Conservation (phyloP, 306 rosid genomes). For the Acacia melanoxylon region DNA sequence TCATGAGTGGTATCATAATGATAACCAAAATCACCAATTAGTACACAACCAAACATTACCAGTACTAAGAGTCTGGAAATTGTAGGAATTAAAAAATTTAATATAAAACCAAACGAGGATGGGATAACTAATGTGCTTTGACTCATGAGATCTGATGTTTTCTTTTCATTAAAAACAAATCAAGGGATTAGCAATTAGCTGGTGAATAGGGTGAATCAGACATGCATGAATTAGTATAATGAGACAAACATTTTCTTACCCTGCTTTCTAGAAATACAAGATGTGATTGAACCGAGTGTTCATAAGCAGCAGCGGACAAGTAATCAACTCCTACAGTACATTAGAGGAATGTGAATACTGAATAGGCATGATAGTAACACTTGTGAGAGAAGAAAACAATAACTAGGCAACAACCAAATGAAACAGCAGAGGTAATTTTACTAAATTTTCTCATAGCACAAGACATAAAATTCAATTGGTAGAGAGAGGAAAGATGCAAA, state of each 20-base stretch:
- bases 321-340: constrained; percentile 51
- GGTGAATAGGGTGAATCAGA: neutral
- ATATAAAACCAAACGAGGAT: neutral
- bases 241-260: constrained; percentile 40
- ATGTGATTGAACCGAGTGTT: constrained; percentile 41
- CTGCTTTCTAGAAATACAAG: constrained; percentile 41
- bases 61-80: constrained; percentile 12
- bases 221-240: constrained; percentile 13
- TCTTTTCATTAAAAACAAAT: neutral
- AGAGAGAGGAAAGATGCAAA: neutral
- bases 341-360: constrained; percentile 25
- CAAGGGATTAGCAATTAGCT: constrained; percentile 4
- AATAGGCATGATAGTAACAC: constrained; percentile 2
- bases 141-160: neutral
- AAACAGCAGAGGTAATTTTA: neutral
- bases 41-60: neutral
- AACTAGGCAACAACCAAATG: neutral
- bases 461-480: neutral
- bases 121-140: neutral
- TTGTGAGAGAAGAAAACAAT: neutral
- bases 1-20: neutral
- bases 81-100: neutral
- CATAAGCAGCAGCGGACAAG: constrained; percentile 52
- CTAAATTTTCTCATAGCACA: neutral
- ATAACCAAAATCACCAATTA: constrained; percentile 11